These are phyloP conservation scores for Fusarium falciforme DNA, from an alignment of 2,329 filamentous ascomycete species.

Conservation along the genomic window DNA sequence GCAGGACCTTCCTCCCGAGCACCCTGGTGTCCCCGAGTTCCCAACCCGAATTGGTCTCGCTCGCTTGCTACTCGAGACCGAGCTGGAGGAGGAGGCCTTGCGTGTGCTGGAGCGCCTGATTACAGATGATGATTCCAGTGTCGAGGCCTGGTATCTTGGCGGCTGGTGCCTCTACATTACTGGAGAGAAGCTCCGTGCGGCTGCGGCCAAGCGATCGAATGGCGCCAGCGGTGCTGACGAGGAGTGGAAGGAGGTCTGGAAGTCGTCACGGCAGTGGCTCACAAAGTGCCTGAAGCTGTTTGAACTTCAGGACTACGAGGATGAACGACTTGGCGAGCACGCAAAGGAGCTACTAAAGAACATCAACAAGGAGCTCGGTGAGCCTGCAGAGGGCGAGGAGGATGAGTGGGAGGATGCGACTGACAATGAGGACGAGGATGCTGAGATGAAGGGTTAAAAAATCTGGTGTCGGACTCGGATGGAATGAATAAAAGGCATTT, in stretches of 20 bases:
- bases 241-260: constrained; percentile 72
- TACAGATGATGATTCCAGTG: constrained; percentile 89
- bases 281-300: constrained; percentile 85
- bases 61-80: constrained; percentile 88
- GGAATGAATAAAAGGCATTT: constrained; percentile 35
- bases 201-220: constrained; percentile 50
- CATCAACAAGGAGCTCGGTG: constrained; percentile 74
- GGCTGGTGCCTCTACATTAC: constrained; percentile 91
- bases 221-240: constrained; percentile 52
- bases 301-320: constrained; percentile 82
- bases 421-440: constrained; percentile 65
- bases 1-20: constrained; percentile 79
- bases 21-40: constrained; percentile 84
- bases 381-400: constrained; percentile 64
- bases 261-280: constrained; percentile 84
- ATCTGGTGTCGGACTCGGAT: constrained; percentile 23
- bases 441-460: constrained; percentile 63
- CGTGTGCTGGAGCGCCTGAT: constrained; percentile 87
- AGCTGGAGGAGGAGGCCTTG: constrained; percentile 85
- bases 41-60: constrained; percentile 85
- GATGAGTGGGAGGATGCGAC: constrained; percentile 67
- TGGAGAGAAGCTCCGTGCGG: constrained; percentile 71
- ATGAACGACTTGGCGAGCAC: constrained; percentile 81
- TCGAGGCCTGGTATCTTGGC: constrained; percentile 97
- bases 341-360: constrained; percentile 75